Percentiles rank a stretch among this genome's conserved stretches.
Evolutionary conservation across 2,329 filamentous ascomycete genomes (phyloP).

Genomic region (Colletotrichum neosansevieriae): DNA sequence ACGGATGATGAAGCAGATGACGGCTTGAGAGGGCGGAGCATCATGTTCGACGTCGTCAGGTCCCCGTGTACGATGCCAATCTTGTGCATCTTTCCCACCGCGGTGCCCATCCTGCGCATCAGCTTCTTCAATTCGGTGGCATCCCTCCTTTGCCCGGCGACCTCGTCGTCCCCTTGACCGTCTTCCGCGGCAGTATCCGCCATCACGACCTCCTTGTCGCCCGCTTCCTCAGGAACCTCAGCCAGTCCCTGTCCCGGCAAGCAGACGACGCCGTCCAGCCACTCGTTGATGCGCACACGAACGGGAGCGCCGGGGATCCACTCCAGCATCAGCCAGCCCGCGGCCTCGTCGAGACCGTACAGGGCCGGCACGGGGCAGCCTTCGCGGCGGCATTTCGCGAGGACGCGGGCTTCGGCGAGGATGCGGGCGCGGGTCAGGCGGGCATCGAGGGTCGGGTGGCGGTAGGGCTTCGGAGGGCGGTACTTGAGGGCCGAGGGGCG

Average conservation of each 20-base stretch:
- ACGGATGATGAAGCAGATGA: slow-evolving; percentile 38
- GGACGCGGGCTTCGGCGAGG: slow-evolving; percentile 87
- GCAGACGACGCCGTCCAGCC: slow-evolving; percentile 62
- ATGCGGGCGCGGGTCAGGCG: slow-evolving; percentile 89
- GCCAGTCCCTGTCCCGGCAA: neutral
- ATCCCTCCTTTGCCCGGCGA: slow-evolving; percentile 49
- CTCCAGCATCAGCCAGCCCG: slow-evolving; percentile 85
- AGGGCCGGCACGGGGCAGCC: slow-evolving; percentile 87
- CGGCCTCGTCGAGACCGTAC: slow-evolving; percentile 73
- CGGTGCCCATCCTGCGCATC: slow-evolving; percentile 77
- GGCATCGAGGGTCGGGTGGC: slow-evolving; percentile 88
- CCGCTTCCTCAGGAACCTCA: slow-evolving; percentile 1
- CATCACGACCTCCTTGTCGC: slow-evolving; percentile 48
- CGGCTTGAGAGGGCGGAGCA: slow-evolving; percentile 69
- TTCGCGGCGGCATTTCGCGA: slow-evolving; percentile 82
- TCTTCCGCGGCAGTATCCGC: slow-evolving; percentile 41
- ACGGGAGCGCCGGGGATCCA: slow-evolving; percentile 84
- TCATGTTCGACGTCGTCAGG: slow-evolving; percentile 96
- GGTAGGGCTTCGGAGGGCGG: slow-evolving; percentile 90
- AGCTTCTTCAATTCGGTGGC: slow-evolving; percentile 68
- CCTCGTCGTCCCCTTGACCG: slow-evolving; percentile 36
- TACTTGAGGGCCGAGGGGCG: slow-evolving; percentile 87
- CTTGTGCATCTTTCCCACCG: slow-evolving; percentile 82
- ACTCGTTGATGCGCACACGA: slow-evolving; percentile 75
- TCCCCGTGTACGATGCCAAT: slow-evolving; percentile 94